These are phyloP conservation scores for Acer yangbiense DNA, from an alignment of 345 rosid genomes.

Conservation along the genomic window DNA sequence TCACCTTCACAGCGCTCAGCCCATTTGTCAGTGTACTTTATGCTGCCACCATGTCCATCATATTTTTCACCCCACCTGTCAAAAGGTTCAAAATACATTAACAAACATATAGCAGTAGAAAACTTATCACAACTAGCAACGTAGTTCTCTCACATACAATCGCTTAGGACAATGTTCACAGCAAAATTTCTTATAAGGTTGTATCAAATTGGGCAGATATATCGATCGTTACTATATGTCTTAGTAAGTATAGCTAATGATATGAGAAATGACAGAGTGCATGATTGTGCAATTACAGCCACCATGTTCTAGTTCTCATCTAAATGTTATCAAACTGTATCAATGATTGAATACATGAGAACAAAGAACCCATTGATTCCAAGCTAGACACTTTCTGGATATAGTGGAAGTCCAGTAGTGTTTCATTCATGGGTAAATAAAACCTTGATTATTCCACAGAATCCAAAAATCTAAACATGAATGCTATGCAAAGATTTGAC, in stretches of 20 bases:
- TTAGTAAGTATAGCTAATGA: neutral
- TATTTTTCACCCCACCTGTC: constrained; percentile 94
- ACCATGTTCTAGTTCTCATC: constrained; percentile 2
- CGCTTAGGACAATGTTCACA: neutral
- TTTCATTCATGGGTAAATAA: neutral
- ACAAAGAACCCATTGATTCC: neutral
- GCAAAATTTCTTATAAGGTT: neutral
- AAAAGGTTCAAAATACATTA: constrained; percentile 1
- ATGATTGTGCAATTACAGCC: constrained; percentile 2
- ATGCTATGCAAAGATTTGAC: neutral
- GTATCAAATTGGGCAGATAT: neutral
- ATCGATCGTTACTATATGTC: neutral
- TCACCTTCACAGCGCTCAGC: constrained; percentile 83
- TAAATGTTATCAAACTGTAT: neutral
- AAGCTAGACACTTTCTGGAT: neutral
- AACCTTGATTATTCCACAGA: neutral
- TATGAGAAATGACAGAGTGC: neutral
- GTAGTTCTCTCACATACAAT: neutral
- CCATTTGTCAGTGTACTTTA: constrained; percentile 95
- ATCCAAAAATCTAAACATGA: neutral
- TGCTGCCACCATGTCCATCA: constrained; percentile 86
- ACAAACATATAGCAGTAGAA: neutral
- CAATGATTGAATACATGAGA: neutral
- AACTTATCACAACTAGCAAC: neutral
- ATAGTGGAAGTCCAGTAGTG: neutral